phyloP scores from a whole-genome alignment of 2,329 filamentous ascomycete species.

The Purpureocillium takamizusanense region DNA sequence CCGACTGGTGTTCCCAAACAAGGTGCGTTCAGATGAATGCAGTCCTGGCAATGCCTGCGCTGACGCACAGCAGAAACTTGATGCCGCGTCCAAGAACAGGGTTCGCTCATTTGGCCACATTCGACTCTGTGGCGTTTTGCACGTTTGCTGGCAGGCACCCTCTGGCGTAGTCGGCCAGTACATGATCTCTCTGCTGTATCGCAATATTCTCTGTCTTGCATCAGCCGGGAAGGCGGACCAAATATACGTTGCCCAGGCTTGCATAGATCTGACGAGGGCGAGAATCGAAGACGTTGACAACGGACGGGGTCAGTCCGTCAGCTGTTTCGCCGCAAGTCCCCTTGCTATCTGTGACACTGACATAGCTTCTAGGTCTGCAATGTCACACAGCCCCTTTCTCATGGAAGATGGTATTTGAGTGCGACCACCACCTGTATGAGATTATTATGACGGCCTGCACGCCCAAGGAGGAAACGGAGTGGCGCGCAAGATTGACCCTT shows the following conservation, averaged over 20 bases:
- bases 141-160: slow-evolving; percentile 71
- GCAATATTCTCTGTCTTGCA: slow-evolving; percentile 69
- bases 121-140: slow-evolving; percentile 70
- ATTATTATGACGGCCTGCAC: slow-evolving; percentile 82
- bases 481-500: slow-evolving; percentile 60
- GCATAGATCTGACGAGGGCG: slow-evolving; percentile 57
- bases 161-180: slow-evolving; percentile 66
- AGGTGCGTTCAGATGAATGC: slow-evolving; percentile 35
- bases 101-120: slow-evolving; percentile 76
- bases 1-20: slow-evolving; percentile 63
- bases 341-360: not conserved
- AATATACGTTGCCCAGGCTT: slow-evolving; percentile 65
- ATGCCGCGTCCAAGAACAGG: slow-evolving; percentile 48
- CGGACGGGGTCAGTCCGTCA: slow-evolving; percentile 49
- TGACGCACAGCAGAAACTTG: slow-evolving; percentile 29
- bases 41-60: too few relatives aligned
- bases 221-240: slow-evolving; percentile 54
- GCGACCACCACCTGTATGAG: slow-evolving; percentile 69
- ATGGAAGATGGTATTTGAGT: slow-evolving; percentile 86
- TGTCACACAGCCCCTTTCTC: slow-evolving; percentile 80
- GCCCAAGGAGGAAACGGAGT: slow-evolving; percentile 67
- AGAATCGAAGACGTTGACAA: slow-evolving; percentile 67
- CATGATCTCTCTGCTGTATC: slow-evolving; percentile 79
- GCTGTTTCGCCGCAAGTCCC: not conserved
- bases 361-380: slow-evolving; percentile 57